These are phyloP conservation scores for Malus asiatica DNA, from an alignment of 306 rosid genomes.

Conservation along the genomic window DNA sequence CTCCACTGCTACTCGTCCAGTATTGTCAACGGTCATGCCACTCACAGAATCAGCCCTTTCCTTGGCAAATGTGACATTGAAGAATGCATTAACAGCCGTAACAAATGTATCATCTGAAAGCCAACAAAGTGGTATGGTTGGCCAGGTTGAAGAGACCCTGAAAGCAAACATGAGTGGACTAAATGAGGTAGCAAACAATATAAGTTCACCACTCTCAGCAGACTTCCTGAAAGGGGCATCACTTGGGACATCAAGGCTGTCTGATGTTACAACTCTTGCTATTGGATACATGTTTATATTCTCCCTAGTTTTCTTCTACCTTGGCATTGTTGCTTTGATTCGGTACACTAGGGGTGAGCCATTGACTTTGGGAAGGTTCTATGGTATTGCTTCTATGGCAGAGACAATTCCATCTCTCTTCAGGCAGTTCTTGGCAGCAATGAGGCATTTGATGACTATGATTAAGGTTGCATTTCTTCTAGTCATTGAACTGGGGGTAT, in stretches of 20 bases:
- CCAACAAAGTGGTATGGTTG: conserved; percentile 57
- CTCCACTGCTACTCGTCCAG: conserved; percentile 61
- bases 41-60: conserved; percentile 76
- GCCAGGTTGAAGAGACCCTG: conserved; percentile 73
- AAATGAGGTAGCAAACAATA: conserved; percentile 57
- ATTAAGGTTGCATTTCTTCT: conserved; percentile 97
- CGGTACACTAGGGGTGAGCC: conserved; percentile 93
- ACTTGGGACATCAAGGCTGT: conserved; percentile 69
- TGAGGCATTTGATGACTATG: conserved; percentile 99
- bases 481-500: conserved; percentile 97
- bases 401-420: conserved; percentile 94
- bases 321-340: conserved; percentile 70
- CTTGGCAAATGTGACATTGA: conserved; percentile 77
- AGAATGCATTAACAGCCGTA: conserved; percentile 77
- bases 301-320: conserved; percentile 73
- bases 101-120: conserved; percentile 63
- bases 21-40: conserved; percentile 57
- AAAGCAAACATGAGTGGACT: conserved; percentile 61
- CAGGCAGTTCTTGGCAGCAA: conserved; percentile 95
- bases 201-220: conserved; percentile 49
- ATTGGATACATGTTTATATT: conserved; percentile 78
- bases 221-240: conserved; percentile 62
- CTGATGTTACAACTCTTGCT: conserved; percentile 93
- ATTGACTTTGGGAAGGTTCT: conserved; percentile 73
- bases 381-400: conserved; percentile 84